A percentile compares a stretch with the other conserved stretches of the same genome.
Conservation (phyloP, 345 rosid genomes). For the Xanthoceras sorbifolium region DNA sequence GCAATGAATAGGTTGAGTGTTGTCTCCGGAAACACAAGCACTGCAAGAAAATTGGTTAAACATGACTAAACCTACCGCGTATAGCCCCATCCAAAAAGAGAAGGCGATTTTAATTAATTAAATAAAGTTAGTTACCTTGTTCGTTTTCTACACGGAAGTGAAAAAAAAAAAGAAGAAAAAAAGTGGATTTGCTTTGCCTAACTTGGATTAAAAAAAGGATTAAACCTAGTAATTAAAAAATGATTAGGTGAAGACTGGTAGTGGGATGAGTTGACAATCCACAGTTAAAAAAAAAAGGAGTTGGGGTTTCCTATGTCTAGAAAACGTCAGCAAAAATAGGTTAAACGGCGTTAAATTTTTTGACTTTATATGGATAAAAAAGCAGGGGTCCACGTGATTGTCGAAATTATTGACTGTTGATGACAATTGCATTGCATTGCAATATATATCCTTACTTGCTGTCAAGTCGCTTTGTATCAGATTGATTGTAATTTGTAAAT, state of each 20-base stretch:
- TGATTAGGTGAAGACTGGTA: constrained; percentile 18
- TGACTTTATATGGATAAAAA: neutral
- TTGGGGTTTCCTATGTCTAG: neutral
- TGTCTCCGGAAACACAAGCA: constrained; percentile 35
- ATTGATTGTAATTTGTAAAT: neutral
- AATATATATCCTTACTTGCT: neutral
- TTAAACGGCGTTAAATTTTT: constrained; percentile 14
- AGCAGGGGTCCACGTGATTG: constrained; percentile 30
- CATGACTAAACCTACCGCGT: constrained; percentile 18
- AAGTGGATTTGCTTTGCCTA: constrained; percentile 30
- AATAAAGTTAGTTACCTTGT: neutral
- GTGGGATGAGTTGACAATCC: constrained; percentile 35
- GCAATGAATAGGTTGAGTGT: constrained; percentile 20
- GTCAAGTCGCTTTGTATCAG: constrained; percentile 10
- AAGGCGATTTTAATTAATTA: neutral
- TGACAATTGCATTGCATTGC: neutral
- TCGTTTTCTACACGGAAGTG: constrained; percentile 18
- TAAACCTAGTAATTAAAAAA: neutral
- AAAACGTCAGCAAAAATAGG: constrained; percentile 18
- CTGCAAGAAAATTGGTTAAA: constrained; percentile 10
- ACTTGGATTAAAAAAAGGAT: neutral
- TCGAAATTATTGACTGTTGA: constrained; percentile 28
- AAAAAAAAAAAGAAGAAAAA: neutral
- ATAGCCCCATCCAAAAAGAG: neutral
- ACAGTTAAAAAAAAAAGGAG: constrained; percentile 1